A percentile compares a stretch with the other conserved stretches of the same genome.
These are phyloP conservation scores for Blastosporella zonata DNA, from an alignment of 1,284 basidiomycete genomes.

Conservation along the genomic window DNA sequence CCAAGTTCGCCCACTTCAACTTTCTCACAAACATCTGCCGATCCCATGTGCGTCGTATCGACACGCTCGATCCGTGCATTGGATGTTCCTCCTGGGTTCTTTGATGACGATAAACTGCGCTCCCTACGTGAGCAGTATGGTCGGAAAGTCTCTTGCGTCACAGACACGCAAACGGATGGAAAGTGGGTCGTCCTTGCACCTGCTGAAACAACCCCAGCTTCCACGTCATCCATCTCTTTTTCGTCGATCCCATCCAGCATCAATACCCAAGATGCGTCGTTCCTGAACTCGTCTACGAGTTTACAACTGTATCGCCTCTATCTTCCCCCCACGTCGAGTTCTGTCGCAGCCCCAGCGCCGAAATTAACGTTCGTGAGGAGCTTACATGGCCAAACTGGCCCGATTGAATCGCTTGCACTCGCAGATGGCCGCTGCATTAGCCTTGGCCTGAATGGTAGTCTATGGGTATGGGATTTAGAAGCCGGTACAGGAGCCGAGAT, in stretches of 20 bases:
- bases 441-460: conserved; percentile 61
- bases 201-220: conserved; percentile 25
- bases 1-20: conserved; percentile 19
- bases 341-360: conserved; percentile 46
- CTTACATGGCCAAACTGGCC: conserved; percentile 62
- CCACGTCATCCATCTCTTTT: conserved; percentile 20
- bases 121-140: conserved; percentile 70
- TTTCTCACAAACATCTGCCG: conserved; percentile 18
- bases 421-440: conserved; percentile 80
- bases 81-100: conserved; percentile 69
- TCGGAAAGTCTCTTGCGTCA: conserved; percentile 64
- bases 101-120: conserved; percentile 62
- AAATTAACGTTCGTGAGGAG: conserved; percentile 71
- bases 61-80: conserved; percentile 65
- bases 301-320: conserved; percentile 73
- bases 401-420: conserved; percentile 64
- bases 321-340: conserved; percentile 49
- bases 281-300: conserved; percentile 46
- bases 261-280: conserved; percentile 23
- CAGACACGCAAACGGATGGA: conserved; percentile 73
- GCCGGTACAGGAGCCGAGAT: conserved; percentile 62
- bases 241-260: conserved; percentile 8
- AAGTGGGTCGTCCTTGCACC: conserved; percentile 81
- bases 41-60: conserved; percentile 41
- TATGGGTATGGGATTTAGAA: conserved; percentile 85